Conservation (phyloP, 345 rosid genomes). For the Ceriops zippeliana region DNA sequence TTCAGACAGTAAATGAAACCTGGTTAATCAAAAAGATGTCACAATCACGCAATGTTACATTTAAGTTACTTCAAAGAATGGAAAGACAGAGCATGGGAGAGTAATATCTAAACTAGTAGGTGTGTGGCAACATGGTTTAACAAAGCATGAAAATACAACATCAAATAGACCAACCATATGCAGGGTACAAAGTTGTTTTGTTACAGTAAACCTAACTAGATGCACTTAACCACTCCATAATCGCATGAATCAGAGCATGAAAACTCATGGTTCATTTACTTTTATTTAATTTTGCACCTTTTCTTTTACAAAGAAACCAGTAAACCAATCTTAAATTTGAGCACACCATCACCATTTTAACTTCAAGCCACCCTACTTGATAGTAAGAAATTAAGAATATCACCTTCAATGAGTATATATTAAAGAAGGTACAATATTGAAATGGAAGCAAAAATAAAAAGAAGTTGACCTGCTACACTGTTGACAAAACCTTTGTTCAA, state of each 20-base stretch:
- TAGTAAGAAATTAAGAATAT: too few species aligned
- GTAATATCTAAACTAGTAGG: not conserved
- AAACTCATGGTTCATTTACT: not conserved
- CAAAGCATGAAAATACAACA: not conserved
- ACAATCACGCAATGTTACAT: not conserved
- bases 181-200: not conserved
- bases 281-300: not conserved
- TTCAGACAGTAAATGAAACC: slow-evolving; percentile 88
- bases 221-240: not conserved
- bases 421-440: not conserved
- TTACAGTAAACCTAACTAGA: not conserved
- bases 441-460: not conserved
- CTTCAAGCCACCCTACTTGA: not conserved
- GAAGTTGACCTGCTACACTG: slow-evolving; percentile 78
- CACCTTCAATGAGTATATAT: not conserved
- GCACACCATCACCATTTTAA: not conserved
- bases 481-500: slow-evolving; percentile 82
- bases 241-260: not conserved
- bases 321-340: not conserved
- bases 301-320: slow-evolving; percentile 1
- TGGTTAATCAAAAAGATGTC: slow-evolving; percentile 30
- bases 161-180: not conserved
- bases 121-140: not conserved
- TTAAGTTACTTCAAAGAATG: not conserved
- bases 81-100: not conserved